phyloP scores from a whole-genome alignment of 805 yeast genomes.

The Isabelozyma pseudorhagii region DNA sequence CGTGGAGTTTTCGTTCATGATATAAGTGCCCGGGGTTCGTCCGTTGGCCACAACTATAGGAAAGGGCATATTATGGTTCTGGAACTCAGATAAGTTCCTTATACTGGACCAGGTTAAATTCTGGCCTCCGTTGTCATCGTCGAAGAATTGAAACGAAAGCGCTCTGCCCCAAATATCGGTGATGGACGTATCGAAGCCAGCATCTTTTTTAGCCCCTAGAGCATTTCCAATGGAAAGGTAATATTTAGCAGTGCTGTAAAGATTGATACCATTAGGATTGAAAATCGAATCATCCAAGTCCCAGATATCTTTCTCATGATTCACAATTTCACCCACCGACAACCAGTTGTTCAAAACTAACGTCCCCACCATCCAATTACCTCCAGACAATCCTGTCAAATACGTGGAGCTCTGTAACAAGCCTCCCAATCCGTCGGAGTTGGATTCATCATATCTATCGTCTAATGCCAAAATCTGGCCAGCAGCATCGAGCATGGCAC shows the following conservation, averaged over 20 bases:
- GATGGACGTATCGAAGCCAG: conserved; percentile 30
- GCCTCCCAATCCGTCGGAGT: conserved; percentile 34
- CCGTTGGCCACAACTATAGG: conserved; percentile 50
- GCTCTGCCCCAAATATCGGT: conserved; percentile 42
- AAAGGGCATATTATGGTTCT: conserved; percentile 33
- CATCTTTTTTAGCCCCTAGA: conserved; percentile 23
- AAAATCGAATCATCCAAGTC: conserved; percentile 59
- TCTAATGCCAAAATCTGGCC: conserved; percentile 42
- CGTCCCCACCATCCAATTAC: conserved; percentile 37
- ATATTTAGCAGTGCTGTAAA: conserved; percentile 48
- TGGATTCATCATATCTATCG: conserved; percentile 26
- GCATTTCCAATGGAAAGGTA: conserved; percentile 35
- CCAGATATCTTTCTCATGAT: conserved; percentile 50
- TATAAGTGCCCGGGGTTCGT: conserved; percentile 56
- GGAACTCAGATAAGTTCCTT: conserved; percentile 17
- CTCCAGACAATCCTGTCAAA: conserved; percentile 40
- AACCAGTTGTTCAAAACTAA: conserved; percentile 36
- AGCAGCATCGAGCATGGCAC: conserved; percentile 41
- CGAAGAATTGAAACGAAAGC: conserved; percentile 30
- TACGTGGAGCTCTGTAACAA: conserved; percentile 37
- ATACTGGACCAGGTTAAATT: conserved; percentile 30
- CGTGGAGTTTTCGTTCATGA: conserved; percentile 66
- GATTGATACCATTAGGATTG: conserved; percentile 60
- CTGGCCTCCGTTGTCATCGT: conserved; percentile 21
- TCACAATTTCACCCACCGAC: conserved; percentile 27